phyloP scores from a whole-genome alignment of 2,329 filamentous ascomycete genomes.

The Penicillium fuscoglaucum region DNA sequence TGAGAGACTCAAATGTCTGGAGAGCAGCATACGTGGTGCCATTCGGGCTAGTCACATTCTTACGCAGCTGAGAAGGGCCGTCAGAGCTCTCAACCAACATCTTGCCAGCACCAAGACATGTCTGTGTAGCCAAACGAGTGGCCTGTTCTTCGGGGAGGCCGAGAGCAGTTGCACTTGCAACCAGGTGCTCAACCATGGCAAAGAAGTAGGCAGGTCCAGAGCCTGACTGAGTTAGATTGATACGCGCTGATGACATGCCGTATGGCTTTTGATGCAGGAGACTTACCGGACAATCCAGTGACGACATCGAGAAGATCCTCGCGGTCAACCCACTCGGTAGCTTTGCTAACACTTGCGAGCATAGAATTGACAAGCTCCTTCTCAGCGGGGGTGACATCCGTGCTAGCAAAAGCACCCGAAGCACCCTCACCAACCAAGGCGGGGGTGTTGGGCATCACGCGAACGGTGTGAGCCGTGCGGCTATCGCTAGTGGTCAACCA shows the following conservation, averaged over 20 bases:
- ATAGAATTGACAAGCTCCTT: conserved; percentile 34
- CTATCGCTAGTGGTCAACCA: conserved; percentile 33
- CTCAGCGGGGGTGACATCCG: conserved; percentile 29
- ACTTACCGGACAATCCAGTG: conserved; percentile 38
- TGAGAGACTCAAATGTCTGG: conserved; percentile 32
- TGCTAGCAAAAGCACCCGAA: conserved; percentile 30
- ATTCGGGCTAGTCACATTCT: conserved; percentile 40
- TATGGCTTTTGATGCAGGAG: neutral
- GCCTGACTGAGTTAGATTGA: conserved; percentile 21
- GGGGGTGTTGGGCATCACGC: conserved; percentile 41
- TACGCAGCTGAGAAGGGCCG: conserved; percentile 33
- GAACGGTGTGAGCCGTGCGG: conserved; percentile 30
- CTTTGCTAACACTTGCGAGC: conserved; percentile 35
- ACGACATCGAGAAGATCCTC: conserved; percentile 39
- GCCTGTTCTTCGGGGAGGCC: conserved; percentile 37
- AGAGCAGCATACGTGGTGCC: conserved; percentile 37
- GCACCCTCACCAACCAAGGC: conserved; percentile 38
- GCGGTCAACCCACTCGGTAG: conserved; percentile 37
- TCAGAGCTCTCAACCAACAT: conserved; percentile 37
- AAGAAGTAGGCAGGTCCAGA: conserved; percentile 42
- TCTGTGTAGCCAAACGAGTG: conserved; percentile 35
- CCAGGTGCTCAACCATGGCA: conserved; percentile 39
- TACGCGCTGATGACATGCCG: neutral
- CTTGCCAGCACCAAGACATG: conserved; percentile 38
- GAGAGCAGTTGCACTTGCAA: conserved; percentile 35